Conservation (phyloP, 31 red algal species). For the Odonthalia washingtoniensis region DNA sequence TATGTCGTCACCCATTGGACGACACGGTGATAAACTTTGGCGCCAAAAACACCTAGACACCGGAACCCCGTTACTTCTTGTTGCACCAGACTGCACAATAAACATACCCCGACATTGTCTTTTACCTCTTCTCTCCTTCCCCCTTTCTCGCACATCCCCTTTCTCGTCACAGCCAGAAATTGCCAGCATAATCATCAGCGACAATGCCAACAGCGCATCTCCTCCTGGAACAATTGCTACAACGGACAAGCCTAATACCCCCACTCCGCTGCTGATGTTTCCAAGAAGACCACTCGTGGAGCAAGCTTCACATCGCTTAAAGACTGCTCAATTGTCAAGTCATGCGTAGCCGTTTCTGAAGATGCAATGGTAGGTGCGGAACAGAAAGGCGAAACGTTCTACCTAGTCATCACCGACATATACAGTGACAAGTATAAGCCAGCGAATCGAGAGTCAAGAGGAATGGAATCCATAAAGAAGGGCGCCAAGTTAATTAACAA, state of each 20-base stretch:
- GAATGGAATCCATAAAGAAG: conserved; percentile 4
- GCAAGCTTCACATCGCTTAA: neutral
- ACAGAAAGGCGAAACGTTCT: conserved; percentile 31
- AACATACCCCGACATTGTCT: neutral
- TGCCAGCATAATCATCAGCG: conserved; percentile 2
- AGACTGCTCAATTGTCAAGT: too few relatives aligned
- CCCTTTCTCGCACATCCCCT: too few relatives aligned
- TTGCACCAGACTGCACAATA: conserved; percentile 3
- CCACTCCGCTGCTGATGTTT: neutral
- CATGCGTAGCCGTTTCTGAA: conserved; percentile 28
- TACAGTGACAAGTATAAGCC: conserved; percentile 50
- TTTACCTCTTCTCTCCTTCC: neutral
- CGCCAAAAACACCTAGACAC: neutral
- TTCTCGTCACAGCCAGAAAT: too few relatives aligned
- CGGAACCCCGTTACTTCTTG: neutral
- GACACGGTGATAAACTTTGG: neutral
- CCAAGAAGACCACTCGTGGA: conserved; percentile 3
- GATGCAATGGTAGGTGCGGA: conserved; percentile 40
- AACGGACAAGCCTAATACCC: neutral
- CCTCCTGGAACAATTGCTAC: neutral
- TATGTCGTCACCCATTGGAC: neutral
- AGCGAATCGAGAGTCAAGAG: conserved; percentile 23
- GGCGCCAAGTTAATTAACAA: conserved; percentile 4
- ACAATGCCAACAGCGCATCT: conserved; percentile 9
- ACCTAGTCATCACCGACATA: neutral